Evolutionary conservation across 2,329 filamentous ascomycete species (phyloP).

Genomic region (Pestalotiopsis fici): DNA sequence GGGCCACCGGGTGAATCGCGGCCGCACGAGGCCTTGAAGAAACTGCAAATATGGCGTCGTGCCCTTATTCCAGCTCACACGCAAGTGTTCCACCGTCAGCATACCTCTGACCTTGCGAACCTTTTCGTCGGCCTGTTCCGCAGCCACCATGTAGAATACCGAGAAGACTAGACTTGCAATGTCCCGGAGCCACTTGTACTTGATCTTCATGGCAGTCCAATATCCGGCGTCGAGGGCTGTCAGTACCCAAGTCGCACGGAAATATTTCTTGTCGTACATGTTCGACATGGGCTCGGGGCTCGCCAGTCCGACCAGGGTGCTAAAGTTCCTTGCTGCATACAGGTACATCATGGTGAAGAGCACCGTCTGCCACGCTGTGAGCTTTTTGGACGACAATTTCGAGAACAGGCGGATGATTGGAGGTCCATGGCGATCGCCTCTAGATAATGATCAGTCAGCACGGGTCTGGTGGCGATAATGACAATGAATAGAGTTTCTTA

Average conservation of each 20-base stretch:
- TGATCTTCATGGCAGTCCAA: constrained; percentile 97
- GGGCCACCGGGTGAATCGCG: constrained; percentile 77
- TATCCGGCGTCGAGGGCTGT: constrained; percentile 95
- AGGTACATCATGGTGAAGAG: constrained; percentile 87
- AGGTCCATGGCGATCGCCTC: constrained; percentile 88
- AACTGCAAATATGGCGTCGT: constrained; percentile 83
- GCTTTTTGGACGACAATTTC: constrained; percentile 63
- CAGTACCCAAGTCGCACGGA: constrained; percentile 94
- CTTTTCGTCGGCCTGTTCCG: constrained; percentile 95
- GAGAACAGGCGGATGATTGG: constrained; percentile 73
- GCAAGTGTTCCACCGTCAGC: constrained; percentile 86
- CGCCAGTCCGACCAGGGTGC: constrained; percentile 86
- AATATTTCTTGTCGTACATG: constrained; percentile 90
- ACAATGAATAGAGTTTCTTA: constrained; percentile 36
- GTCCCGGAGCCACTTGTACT: constrained; percentile 76
- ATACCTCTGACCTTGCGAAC: constrained; percentile 86
- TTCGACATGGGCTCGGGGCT: constrained; percentile 92
- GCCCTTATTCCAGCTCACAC: constrained; percentile 94
- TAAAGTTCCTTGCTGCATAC: constrained; percentile 90
- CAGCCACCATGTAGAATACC: constrained; percentile 86
- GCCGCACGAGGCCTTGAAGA: constrained; percentile 72
- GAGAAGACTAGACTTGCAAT: constrained; percentile 82
- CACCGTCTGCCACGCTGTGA: constrained; percentile 89
- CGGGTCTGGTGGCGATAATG: constrained; percentile 11
- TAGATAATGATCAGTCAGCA: constrained; percentile 36